Conservation (phyloP, 2,329 filamentous ascomycete genomes). For the Arthrobotrys sphaeroides region DNA sequence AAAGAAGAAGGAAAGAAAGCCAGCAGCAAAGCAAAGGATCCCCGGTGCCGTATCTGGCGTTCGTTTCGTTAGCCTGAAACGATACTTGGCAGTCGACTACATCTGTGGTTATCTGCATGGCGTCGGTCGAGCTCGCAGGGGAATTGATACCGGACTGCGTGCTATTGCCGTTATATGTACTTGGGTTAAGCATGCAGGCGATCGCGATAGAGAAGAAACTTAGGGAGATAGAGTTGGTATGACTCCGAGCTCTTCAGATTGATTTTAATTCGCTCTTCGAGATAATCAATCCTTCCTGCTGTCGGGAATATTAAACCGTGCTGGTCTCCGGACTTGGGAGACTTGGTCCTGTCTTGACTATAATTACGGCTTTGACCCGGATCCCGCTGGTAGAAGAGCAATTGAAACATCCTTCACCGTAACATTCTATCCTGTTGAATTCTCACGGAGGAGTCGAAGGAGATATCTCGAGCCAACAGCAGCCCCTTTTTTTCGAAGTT, state of each 20-base stretch:
- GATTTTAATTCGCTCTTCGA: constrained; percentile 35
- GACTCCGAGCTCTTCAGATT: constrained; percentile 32
- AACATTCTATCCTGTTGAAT: neutral
- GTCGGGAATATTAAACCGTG: neutral
- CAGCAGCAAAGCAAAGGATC: constrained; percentile 16
- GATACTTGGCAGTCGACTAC: constrained; percentile 36
- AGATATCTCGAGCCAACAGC: too few species aligned
- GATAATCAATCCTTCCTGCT: constrained; percentile 13
- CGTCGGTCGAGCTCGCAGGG: constrained; percentile 27
- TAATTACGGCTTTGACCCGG: constrained; percentile 3
- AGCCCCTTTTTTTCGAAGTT: too few species aligned
- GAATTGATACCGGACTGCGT: constrained; percentile 5
- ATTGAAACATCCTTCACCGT: constrained; percentile 4
- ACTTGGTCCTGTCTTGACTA: neutral
- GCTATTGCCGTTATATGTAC: constrained; percentile 24
- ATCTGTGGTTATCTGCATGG: constrained; percentile 23
- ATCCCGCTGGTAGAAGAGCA: neutral
- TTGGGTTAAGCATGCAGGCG: too few species aligned
- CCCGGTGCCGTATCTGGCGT: constrained; percentile 18
- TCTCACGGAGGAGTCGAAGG: neutral
- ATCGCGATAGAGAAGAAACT: constrained; percentile 25
- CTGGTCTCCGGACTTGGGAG: constrained; percentile 6
- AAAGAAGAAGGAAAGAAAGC: too few species aligned
- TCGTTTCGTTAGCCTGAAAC: constrained; percentile 41
- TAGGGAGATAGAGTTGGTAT: constrained; percentile 31